phyloP scores from a whole-genome alignment of 23 red algal species.

The Agarophyton chilense region DNA sequence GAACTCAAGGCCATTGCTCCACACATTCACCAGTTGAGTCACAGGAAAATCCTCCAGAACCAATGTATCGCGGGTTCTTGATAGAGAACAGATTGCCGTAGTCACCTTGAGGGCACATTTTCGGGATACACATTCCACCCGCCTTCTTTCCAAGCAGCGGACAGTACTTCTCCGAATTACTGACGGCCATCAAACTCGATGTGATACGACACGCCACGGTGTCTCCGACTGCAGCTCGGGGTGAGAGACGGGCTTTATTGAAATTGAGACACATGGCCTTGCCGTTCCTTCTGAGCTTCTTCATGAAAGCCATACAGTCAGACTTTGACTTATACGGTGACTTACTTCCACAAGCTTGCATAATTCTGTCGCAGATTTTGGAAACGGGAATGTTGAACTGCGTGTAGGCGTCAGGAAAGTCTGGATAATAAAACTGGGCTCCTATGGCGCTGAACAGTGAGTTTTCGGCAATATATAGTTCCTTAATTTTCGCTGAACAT shows the following conservation, averaged over 20 bases:
- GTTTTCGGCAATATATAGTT: background rate
- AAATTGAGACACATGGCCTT: conserved; percentile 7
- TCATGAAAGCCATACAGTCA: background rate
- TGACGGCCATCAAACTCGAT: conserved; percentile 2
- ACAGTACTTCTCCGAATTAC: background rate
- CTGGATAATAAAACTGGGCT: background rate
- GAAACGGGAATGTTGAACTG: background rate
- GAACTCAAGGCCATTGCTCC: background rate
- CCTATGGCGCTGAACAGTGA: background rate
- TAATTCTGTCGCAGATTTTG: background rate
- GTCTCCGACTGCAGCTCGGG: background rate
- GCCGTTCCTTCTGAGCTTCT: background rate
- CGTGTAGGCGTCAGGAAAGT: background rate
- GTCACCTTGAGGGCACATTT: background rate
- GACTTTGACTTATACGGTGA: conserved; percentile 8
- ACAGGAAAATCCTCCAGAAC: background rate
- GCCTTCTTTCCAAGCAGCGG: background rate
- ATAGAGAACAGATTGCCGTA: background rate
- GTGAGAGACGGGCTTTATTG: background rate
- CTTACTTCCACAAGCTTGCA: background rate
- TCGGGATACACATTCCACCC: background rate
- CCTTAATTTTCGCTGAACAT: background rate
- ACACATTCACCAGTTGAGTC: background rate
- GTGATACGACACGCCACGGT: background rate
- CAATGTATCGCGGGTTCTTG: background rate